Percentiles rank a stretch among this genome's conserved stretches.
Conservation (phyloP, 495 filamentous ascomycete genomes). For the Podospora appendiculata region DNA sequence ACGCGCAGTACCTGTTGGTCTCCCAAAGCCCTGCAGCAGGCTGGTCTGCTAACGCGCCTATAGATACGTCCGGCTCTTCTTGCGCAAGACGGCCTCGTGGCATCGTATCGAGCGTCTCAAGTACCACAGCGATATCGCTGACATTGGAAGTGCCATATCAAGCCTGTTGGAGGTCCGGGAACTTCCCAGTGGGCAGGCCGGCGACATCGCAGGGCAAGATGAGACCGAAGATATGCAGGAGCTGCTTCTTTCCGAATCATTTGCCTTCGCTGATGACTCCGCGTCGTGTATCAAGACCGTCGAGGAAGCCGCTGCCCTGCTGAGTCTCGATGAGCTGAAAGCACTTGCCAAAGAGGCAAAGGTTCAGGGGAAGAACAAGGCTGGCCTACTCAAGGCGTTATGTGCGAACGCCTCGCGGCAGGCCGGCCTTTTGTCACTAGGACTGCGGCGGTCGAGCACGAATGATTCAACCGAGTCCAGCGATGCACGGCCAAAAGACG, state of each 20-base stretch:
- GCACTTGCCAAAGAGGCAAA: slow-evolving; percentile 77
- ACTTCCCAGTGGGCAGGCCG: slow-evolving; percentile 3
- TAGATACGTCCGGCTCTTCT: slow-evolving; percentile 82
- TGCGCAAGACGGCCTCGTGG: slow-evolving; percentile 93
- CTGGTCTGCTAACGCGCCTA: background rate
- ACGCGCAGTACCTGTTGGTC: slow-evolving; percentile 82
- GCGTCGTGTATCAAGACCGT: slow-evolving; percentile 64
- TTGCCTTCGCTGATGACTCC: slow-evolving; percentile 74
- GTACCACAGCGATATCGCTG: slow-evolving; percentile 76
- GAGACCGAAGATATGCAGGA: slow-evolving; percentile 25
- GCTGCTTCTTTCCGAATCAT: slow-evolving; percentile 41
- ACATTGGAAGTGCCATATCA: slow-evolving; percentile 56
- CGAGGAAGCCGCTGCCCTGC: slow-evolving; percentile 76
- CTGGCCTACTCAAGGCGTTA: slow-evolving; percentile 65
- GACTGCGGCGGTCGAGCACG: slow-evolving; percentile 45
- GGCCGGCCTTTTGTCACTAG: slow-evolving; percentile 56
- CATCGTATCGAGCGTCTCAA: slow-evolving; percentile 71
- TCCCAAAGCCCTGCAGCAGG: slow-evolving; percentile 2
- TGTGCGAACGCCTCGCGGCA: slow-evolving; percentile 66
- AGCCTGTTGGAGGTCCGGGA: slow-evolving; percentile 35
- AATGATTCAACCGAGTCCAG: slow-evolving; percentile 8
- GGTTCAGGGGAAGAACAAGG: slow-evolving; percentile 83
- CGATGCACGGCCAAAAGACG: slow-evolving; percentile 7
- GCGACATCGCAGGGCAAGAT: background rate
- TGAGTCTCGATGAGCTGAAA: slow-evolving; percentile 83